phyloP scores from a whole-genome alignment of 2,329 filamentous ascomycete species.

The Stagonosporopsis cucurbitacearum region DNA sequence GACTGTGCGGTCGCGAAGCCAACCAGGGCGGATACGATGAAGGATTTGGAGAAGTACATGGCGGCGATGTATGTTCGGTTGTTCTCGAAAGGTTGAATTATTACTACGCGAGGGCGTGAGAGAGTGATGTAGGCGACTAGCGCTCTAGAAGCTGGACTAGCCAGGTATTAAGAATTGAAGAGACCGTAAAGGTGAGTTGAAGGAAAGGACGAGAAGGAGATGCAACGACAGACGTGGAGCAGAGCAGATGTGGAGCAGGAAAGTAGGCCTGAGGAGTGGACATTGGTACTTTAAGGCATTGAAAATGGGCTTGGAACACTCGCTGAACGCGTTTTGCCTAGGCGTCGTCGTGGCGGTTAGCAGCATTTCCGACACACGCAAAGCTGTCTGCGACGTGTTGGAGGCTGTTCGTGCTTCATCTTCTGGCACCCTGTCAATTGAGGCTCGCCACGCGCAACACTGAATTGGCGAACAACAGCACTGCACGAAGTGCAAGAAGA shows the following conservation, averaged over 20 bases:
- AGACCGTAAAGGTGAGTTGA: slow-evolving; percentile 19
- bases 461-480: background rate
- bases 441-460: slow-evolving; percentile 21
- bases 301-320: slow-evolving; percentile 30
- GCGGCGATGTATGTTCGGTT: slow-evolving; percentile 21
- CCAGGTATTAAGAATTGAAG: slow-evolving; percentile 48
- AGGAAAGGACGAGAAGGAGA: slow-evolving; percentile 38
- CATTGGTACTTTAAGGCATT: slow-evolving; percentile 49
- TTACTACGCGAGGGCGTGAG: slow-evolving; percentile 27
- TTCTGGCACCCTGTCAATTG: slow-evolving; percentile 30
- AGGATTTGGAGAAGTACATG: slow-evolving; percentile 47
- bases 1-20: slow-evolving; percentile 38
- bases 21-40: slow-evolving; percentile 40
- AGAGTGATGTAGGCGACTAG: slow-evolving; percentile 46
- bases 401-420: slow-evolving; percentile 49
- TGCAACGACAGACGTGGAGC: slow-evolving; percentile 35
- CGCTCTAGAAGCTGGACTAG: slow-evolving; percentile 49
- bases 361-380: slow-evolving; percentile 41
- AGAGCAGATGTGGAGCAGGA: slow-evolving; percentile 37
- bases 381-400: slow-evolving; percentile 44
- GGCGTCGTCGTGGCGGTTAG: slow-evolving; percentile 38
- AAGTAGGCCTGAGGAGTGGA: slow-evolving; percentile 44
- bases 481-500: background rate
- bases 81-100: slow-evolving; percentile 33
- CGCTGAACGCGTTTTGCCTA: slow-evolving; percentile 35